Conservation (phyloP, 2,329 filamentous ascomycete genomes). For the Gnomoniopsis smithogilvyi region DNA sequence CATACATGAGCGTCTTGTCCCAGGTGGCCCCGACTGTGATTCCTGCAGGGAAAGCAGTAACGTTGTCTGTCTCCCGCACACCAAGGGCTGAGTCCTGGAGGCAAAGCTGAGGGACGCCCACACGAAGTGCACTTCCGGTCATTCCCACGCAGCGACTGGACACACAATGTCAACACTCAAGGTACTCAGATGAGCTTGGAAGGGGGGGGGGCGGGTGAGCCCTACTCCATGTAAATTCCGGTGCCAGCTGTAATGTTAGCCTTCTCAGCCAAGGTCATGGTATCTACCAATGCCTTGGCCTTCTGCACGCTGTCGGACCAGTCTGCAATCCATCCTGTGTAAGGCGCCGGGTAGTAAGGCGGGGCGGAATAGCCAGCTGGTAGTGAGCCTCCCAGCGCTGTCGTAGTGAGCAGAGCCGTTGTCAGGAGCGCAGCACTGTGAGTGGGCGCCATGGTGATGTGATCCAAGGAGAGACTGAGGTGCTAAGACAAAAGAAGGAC, state of each 20-base stretch:
- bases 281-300: slow-evolving; percentile 63
- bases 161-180: too few relatives aligned
- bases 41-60: slow-evolving; percentile 76
- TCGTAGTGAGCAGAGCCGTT: slow-evolving; percentile 14
- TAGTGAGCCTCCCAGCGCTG: slow-evolving; percentile 25
- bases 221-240: slow-evolving; percentile 63
- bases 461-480: slow-evolving; percentile 1
- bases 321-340: slow-evolving; percentile 65
- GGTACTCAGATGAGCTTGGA: too few relatives aligned
- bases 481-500: neutral
- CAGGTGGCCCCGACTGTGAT: slow-evolving; percentile 74
- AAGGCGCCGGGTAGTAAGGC: slow-evolving; percentile 71
- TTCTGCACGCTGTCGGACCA: slow-evolving; percentile 71
- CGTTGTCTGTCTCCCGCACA: slow-evolving; percentile 68
- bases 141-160: slow-evolving; percentile 70
- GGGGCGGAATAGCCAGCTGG: slow-evolving; percentile 39
- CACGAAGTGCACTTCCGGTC: slow-evolving; percentile 65
- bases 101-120: slow-evolving; percentile 71
- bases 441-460: slow-evolving; percentile 9
- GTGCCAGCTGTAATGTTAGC: slow-evolving; percentile 72
- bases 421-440: slow-evolving; percentile 4
- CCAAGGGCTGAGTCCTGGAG: slow-evolving; percentile 71
- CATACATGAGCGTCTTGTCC: slow-evolving; percentile 68
- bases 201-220: too few relatives aligned
- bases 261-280: slow-evolving; percentile 79